A percentile compares a stretch with the other conserved stretches of the same genome.
Conservation (phyloP, 345 rosid species). For the Heritiera fomes region DNA sequence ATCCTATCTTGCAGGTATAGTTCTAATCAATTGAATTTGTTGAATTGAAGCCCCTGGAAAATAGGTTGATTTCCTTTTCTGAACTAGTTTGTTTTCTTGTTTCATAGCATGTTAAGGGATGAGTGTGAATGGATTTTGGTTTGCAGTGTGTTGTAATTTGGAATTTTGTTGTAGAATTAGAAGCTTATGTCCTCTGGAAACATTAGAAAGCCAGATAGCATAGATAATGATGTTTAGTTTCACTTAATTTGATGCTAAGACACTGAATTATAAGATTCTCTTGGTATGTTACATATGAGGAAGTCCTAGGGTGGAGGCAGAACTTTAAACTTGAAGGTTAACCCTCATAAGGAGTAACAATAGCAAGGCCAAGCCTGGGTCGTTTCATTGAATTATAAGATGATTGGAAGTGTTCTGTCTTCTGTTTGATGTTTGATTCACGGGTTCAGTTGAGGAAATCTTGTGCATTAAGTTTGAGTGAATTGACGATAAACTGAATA, state of each 20-base stretch:
- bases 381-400: constrained; percentile 1
- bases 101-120: background rate
- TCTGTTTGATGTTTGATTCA: background rate
- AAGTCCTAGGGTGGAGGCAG: background rate
- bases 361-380: background rate
- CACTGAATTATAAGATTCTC: constrained; percentile 1
- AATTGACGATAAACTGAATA: background rate
- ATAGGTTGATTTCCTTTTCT: background rate
- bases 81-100: background rate
- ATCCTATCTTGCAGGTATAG: constrained; percentile 70
- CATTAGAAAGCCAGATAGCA: background rate
- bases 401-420: background rate
- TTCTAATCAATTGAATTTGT: background rate
- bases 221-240: constrained; percentile 1
- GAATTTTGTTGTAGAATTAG: background rate
- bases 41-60: background rate
- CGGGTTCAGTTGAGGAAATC: background rate
- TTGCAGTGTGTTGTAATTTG: background rate
- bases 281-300: background rate
- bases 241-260: constrained; percentile 2
- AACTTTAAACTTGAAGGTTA: background rate
- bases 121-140: background rate
- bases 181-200: background rate
- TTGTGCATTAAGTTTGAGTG: background rate
- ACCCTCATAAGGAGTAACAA: background rate